Percentiles rank a stretch among this genome's conserved stretches.
These are phyloP conservation scores for Suhomyces bolitotheri DNA, from an alignment of 1,139 yeast species.

Conservation along the genomic window DNA sequence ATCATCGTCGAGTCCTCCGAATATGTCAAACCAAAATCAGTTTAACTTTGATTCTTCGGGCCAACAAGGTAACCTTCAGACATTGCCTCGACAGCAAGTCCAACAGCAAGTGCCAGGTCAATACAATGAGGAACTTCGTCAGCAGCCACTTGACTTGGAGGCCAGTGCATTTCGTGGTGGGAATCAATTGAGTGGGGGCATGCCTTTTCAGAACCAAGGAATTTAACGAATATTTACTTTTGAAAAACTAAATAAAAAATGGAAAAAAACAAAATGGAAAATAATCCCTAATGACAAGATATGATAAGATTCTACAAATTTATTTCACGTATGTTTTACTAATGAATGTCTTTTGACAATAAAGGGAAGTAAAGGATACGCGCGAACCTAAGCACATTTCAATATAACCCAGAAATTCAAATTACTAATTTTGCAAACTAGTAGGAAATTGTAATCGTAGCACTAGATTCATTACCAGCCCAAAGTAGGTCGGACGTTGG, in stretches of 20 bases:
- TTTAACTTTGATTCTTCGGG: slow-evolving; percentile 13
- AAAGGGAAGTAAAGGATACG: too few species aligned
- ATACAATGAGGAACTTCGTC: slow-evolving; percentile 7
- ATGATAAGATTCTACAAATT: not conserved
- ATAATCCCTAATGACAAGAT: too few species aligned
- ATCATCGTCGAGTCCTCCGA: slow-evolving; percentile 8
- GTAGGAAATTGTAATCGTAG: too few species aligned
- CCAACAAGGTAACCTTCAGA: slow-evolving; percentile 13
- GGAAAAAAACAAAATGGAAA: too few species aligned
- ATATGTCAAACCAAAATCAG: slow-evolving; percentile 7
- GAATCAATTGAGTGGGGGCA: slow-evolving; percentile 14
- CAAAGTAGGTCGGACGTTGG: too few species aligned
- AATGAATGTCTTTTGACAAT: not conserved
- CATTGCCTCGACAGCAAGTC: slow-evolving; percentile 12
- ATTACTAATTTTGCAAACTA: too few species aligned
- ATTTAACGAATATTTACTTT: too few species aligned
- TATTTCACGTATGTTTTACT: not conserved
- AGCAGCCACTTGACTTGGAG: slow-evolving; percentile 17
- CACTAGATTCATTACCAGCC: too few species aligned
- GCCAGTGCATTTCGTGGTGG: slow-evolving; percentile 15
- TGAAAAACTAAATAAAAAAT: too few species aligned
- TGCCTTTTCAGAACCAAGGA: slow-evolving; percentile 12
- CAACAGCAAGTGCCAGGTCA: slow-evolving; percentile 4
- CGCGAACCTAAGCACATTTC: too few species aligned
- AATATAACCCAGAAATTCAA: too few species aligned